Evolutionary conservation across 1,139 yeast genomes (phyloP).

Genomic region (Sugiyamaella paludigena): DNA sequence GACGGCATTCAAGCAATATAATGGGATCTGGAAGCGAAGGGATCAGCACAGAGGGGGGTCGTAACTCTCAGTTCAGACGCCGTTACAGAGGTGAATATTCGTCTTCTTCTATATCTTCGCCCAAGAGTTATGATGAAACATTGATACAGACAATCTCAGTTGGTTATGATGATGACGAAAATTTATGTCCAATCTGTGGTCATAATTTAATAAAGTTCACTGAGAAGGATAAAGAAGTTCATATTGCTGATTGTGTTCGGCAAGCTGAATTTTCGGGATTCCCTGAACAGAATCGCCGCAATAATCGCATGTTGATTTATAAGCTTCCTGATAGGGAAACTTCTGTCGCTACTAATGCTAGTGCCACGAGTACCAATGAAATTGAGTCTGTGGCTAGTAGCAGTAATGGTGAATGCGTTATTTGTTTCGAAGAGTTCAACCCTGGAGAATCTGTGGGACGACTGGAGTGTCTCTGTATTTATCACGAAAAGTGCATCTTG

Average conservation of each 20-base stretch:
- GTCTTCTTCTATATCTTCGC: not conserved
- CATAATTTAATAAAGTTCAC: constrained; percentile 34
- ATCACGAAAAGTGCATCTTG: constrained; percentile 85
- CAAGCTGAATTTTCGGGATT: constrained; percentile 66
- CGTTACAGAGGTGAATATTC: not conserved
- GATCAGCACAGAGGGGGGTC: not conserved
- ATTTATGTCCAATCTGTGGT: constrained; percentile 59
- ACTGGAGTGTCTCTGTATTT: constrained; percentile 89
- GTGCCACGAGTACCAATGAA: not conserved
- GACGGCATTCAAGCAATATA: not conserved
- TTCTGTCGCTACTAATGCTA: too few relatives aligned
- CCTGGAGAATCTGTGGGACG: constrained; percentile 91
- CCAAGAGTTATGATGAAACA: constrained; percentile 25
- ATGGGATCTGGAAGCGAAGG: not conserved
- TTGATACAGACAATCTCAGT: constrained; percentile 33
- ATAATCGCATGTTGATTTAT: constrained; percentile 84
- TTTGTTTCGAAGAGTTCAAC: constrained; percentile 82
- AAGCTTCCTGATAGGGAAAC: constrained; percentile 65
- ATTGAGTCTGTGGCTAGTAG: constrained; percentile 17
- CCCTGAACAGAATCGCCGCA: constrained; percentile 47
- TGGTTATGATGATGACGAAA: constrained; percentile 33
- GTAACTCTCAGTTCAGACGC: too few relatives aligned
- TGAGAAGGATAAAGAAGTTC: constrained; percentile 58
- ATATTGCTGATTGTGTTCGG: constrained; percentile 66
- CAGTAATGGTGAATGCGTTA: constrained; percentile 67